A percentile compares a stretch with the other conserved stretches of the same genome.
phyloP scores from a whole-genome alignment of 2,329 filamentous ascomycete genomes.

The Xylariaceae sp. region DNA sequence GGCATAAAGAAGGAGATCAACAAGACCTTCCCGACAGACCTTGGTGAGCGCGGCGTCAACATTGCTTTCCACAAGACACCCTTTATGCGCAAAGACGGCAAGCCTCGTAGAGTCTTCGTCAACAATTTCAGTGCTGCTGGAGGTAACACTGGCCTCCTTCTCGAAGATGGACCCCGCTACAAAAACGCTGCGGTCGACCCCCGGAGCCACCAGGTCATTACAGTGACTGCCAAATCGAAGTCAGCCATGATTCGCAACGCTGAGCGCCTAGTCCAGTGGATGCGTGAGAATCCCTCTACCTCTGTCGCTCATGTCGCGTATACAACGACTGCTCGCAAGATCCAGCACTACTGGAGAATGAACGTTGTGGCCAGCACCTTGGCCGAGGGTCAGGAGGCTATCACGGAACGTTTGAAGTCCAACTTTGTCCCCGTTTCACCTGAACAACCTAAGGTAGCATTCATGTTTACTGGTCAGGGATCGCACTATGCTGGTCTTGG shows the following conservation, averaged over 20 bases:
- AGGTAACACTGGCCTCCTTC: slow-evolving; percentile 63
- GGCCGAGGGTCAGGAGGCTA: slow-evolving; percentile 37
- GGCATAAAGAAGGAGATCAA: slow-evolving; percentile 65
- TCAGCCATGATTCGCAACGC: slow-evolving; percentile 56
- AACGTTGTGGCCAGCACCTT: slow-evolving; percentile 40
- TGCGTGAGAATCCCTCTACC: slow-evolving; percentile 47
- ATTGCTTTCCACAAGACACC: slow-evolving; percentile 52
- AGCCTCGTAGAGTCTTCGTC: slow-evolving; percentile 46
- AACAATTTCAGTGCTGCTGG: slow-evolving; percentile 72
- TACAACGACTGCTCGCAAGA: slow-evolving; percentile 62
- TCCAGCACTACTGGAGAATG: slow-evolving; percentile 56
- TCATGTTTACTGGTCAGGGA: slow-evolving; percentile 55
- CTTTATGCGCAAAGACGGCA: slow-evolving; percentile 44
- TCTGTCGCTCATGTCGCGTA: slow-evolving; percentile 59
- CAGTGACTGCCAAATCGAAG: slow-evolving; percentile 53
- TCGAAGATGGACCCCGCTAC: slow-evolving; percentile 55
- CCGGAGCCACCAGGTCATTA: slow-evolving; percentile 53
- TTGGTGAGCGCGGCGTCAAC: slow-evolving; percentile 53
- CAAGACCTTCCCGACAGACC: slow-evolving; percentile 52
- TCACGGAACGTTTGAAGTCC: slow-evolving; percentile 38
- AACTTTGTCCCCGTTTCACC: slow-evolving; percentile 39
- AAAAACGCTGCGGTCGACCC: slow-evolving; percentile 38
- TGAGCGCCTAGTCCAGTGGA: slow-evolving; percentile 48
- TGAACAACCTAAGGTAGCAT: slow-evolving; percentile 43
- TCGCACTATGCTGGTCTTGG: slow-evolving; percentile 49